A percentile compares a stretch with the other conserved stretches of the same genome.
Evolutionary conservation across 202 grass and related monocot species (phyloP).

Genomic region (Zizania palustris): DNA sequence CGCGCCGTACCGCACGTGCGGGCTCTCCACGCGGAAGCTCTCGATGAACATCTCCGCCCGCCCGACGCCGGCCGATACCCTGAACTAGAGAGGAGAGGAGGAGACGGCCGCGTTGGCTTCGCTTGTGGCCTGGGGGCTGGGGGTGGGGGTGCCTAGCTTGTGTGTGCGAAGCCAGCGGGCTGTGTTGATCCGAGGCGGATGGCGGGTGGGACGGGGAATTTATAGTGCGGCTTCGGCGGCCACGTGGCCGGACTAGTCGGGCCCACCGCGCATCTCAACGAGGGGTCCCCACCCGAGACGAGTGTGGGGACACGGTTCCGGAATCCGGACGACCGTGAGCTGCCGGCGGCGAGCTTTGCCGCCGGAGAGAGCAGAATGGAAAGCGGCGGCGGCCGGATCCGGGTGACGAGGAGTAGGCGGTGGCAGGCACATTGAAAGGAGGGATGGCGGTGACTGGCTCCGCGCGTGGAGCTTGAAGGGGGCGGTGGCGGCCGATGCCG

Average conservation of each 20-base stretch:
- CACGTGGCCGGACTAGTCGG: conserved; percentile 16
- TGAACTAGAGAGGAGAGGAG: not conserved
- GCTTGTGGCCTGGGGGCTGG: too few species aligned
- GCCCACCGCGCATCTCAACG: not conserved
- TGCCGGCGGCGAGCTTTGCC: too few species aligned
- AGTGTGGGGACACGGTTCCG: too few species aligned
- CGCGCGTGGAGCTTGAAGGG: too few species aligned
- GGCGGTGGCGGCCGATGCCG: too few species aligned
- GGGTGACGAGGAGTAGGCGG: too few species aligned
- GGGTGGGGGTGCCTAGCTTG: not conserved
- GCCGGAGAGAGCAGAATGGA: too few species aligned
- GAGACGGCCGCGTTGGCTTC: not conserved
- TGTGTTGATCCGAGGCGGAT: too few species aligned
- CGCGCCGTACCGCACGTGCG: conserved; percentile 73
- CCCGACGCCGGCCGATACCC: not conserved
- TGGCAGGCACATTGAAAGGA: too few species aligned
- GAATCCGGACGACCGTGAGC: too few species aligned
- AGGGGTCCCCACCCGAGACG: not conserved
- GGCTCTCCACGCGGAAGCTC: conserved; percentile 96
- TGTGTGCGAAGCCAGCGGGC: not conserved
- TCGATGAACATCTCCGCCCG: conserved; percentile 77
- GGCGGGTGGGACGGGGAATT: not conserved
- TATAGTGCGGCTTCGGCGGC: conserved; percentile 30
- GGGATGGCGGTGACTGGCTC: too few species aligned
- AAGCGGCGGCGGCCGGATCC: too few species aligned